A percentile compares a stretch with the other conserved stretches of the same genome.
phyloP scores from a whole-genome alignment of 2,329 filamentous ascomycete genomes.

The Hawksworthiomyces lignivorus region DNA sequence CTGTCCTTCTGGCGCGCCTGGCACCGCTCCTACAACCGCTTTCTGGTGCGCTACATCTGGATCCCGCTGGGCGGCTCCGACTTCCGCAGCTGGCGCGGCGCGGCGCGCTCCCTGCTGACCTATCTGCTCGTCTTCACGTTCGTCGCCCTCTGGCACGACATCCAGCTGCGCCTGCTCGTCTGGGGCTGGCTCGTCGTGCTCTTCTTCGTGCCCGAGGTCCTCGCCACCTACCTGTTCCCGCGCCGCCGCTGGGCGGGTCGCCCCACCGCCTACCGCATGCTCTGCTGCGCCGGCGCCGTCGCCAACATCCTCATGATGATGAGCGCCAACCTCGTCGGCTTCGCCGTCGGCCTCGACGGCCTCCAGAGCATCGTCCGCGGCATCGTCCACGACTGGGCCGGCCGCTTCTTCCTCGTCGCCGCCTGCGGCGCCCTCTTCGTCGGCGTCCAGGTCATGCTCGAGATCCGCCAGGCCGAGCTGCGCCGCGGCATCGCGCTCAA shows the following conservation, averaged over 20 bases:
- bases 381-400: constrained; percentile 67
- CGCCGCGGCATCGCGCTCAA: constrained; percentile 75
- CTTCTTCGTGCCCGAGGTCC: constrained; percentile 85
- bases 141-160: constrained; percentile 96
- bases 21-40: constrained; percentile 93
- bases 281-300: constrained; percentile 75
- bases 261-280: constrained; percentile 66
- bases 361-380: constrained; percentile 66
- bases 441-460: constrained; percentile 92
- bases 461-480: constrained; percentile 78
- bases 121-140: constrained; percentile 89
- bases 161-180: constrained; percentile 79
- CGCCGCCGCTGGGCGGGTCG: constrained; percentile 58
- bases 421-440: constrained; percentile 74
- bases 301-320: constrained; percentile 92
- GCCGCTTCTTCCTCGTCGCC: constrained; percentile 60
- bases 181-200: constrained; percentile 97
- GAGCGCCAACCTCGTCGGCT: constrained; percentile 87
- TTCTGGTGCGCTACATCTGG: constrained; percentile 90
- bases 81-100: constrained; percentile 35
- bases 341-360: constrained; percentile 86
- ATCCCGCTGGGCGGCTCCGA: constrained; percentile 74
- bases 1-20: constrained; percentile 91
- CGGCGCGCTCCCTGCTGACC: constrained; percentile 59
- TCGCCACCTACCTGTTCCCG: constrained; percentile 66